Evolutionary conservation across 768 basidiomycete genomes (phyloP).

Genomic region (Hirschioporus abietinus): DNA sequence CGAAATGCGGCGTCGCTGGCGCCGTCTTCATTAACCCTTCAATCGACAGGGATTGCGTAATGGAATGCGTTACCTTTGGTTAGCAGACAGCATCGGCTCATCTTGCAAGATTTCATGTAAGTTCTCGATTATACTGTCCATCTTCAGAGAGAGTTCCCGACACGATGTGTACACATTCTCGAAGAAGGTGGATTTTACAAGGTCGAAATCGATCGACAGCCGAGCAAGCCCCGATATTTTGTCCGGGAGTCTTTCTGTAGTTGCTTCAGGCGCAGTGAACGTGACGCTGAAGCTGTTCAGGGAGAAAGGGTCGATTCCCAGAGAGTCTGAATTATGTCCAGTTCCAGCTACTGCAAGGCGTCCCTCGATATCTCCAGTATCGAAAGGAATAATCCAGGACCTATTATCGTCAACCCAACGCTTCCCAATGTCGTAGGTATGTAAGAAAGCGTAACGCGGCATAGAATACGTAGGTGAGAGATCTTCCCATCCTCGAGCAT

Average conservation of each 20-base stretch:
- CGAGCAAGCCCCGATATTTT: not conserved
- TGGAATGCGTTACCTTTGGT: not conserved
- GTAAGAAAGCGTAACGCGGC: constrained; percentile 5
- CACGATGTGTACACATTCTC: not conserved
- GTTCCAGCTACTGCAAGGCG: not conserved
- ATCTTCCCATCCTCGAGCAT: constrained; percentile 31
- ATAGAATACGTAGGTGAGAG: constrained; percentile 5
- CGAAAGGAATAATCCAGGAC: constrained; percentile 27
- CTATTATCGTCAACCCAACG: constrained; percentile 28
- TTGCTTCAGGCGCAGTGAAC: not conserved
- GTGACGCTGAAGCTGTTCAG: not conserved
- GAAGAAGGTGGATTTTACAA: not conserved
- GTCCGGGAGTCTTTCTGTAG: not conserved
- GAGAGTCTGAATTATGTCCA: not conserved
- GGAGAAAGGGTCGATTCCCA: not conserved
- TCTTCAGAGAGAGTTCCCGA: not conserved
- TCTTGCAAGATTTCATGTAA: not conserved
- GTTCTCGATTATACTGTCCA: not conserved
- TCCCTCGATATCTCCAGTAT: constrained; percentile 9
- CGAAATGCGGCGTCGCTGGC: not conserved
- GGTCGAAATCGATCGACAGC: not conserved
- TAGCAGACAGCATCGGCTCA: not conserved
- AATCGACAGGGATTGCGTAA: not conserved
- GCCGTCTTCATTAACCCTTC: not conserved
- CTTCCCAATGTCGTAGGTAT: constrained; percentile 16